These are phyloP conservation scores for Kodamaea arcana DNA, from an alignment of 1,139 yeast species.

Conservation along the genomic window DNA sequence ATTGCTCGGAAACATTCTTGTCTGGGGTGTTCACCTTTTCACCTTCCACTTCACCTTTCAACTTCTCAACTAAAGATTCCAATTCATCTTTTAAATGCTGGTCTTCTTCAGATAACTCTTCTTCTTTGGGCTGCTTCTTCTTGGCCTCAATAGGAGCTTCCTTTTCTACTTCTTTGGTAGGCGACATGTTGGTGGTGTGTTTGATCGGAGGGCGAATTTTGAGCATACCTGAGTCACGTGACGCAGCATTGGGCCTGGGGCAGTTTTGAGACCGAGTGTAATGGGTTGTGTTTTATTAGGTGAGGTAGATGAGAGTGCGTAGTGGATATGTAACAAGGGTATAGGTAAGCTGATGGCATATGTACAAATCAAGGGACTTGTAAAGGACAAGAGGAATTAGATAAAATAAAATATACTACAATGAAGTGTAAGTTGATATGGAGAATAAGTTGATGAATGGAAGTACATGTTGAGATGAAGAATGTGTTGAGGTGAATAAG, in stretches of 20 bases:
- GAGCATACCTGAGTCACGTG: neutral
- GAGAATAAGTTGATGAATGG: too few species aligned
- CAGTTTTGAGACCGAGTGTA: neutral
- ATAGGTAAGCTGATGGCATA: too few species aligned
- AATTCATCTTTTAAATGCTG: conserved; percentile 81
- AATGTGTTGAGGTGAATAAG: too few species aligned
- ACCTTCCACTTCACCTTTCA: conserved; percentile 47
- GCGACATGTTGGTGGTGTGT: conserved; percentile 2
- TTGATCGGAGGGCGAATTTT: neutral
- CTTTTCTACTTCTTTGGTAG: conserved; percentile 14
- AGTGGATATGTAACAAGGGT: too few species aligned
- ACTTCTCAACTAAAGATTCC: conserved; percentile 79
- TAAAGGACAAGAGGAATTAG: too few species aligned
- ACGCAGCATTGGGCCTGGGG: neutral
- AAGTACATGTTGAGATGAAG: too few species aligned
- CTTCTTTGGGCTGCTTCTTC: conserved; percentile 47
- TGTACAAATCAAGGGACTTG: too few species aligned
- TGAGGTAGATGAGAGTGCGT: too few species aligned
- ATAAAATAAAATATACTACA: too few species aligned
- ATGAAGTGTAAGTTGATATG: too few species aligned
- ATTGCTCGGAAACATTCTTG: conserved; percentile 42
- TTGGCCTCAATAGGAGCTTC: conserved; percentile 13
- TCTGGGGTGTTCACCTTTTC: too few species aligned
- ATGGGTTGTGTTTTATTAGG: too few species aligned
- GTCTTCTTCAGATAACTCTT: conserved; percentile 93